Conservation (phyloP, 768 basidiomycete genomes). For the Pleurotus tuoliensis region DNA sequence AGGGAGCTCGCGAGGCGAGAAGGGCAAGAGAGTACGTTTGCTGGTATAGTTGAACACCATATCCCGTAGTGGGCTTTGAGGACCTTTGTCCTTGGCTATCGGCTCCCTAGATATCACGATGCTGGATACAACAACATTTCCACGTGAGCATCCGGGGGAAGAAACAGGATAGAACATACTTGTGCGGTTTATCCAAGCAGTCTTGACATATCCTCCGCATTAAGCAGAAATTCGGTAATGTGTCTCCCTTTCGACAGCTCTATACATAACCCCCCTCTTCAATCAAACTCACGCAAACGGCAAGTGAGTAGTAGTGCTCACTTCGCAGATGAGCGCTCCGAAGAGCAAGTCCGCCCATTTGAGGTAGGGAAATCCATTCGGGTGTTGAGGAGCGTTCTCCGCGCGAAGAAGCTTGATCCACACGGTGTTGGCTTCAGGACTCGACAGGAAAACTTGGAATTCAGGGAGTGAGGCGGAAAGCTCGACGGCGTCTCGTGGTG, state of each 20-base stretch:
- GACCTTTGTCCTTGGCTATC: not conserved
- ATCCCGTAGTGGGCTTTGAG: not conserved
- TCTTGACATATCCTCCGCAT: not conserved
- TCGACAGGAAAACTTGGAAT: not conserved
- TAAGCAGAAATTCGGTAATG: not conserved
- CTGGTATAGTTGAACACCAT: not conserved
- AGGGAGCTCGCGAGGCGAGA: not conserved
- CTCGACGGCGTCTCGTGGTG: not conserved
- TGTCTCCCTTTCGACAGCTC: not conserved
- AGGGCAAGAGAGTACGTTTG: not conserved
- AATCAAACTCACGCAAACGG: not conserved
- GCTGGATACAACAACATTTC: not conserved
- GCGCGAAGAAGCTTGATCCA: slow-evolving; percentile 19
- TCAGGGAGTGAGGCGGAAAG: not conserved
- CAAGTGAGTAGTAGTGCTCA: slow-evolving; percentile 1
- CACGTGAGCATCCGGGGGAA: not conserved
- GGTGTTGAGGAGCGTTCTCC: slow-evolving; percentile 17
- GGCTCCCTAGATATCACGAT: not conserved
- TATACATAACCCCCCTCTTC: not conserved
- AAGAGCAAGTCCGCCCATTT: slow-evolving; percentile 25
- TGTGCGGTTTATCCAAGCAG: not conserved
- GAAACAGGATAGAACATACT: not conserved
- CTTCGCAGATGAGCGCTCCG: slow-evolving; percentile 14
- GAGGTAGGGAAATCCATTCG: slow-evolving; percentile 20
- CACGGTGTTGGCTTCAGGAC: slow-evolving; percentile 12